Percentiles rank a stretch among this genome's conserved stretches.
These are phyloP conservation scores for bread wheat (Triticum aestivum) DNA, from an alignment of 176 grass and related monocot species.

Conservation along the genomic window DNA sequence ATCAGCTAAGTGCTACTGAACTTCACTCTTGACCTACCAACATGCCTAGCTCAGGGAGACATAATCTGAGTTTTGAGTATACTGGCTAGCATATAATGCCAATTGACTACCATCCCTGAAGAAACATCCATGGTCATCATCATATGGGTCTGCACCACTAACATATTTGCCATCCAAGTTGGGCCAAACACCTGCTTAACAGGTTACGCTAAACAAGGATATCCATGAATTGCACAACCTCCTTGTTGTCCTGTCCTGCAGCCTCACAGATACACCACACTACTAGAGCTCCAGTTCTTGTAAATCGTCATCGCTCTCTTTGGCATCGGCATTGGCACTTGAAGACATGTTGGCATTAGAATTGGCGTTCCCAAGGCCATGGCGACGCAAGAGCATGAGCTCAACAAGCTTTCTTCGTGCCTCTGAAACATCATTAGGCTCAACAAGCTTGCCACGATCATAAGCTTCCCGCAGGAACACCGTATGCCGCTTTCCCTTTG, in stretches of 20 bases:
- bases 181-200: not conserved
- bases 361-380: conserved; percentile 48
- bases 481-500: conserved; percentile 64
- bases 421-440: conserved; percentile 71
- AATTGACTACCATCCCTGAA: not conserved
- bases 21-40: not conserved
- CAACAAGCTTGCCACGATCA: conserved; percentile 53
- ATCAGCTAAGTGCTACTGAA: not conserved
- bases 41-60: not conserved
- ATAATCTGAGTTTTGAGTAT: not conserved
- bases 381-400: conserved; percentile 69
- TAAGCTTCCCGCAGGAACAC: conserved; percentile 87
- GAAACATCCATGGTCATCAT: not conserved
- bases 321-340: not conserved
- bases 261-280: not conserved
- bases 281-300: conserved; percentile 18
- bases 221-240: not conserved
- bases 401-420: conserved; percentile 66
- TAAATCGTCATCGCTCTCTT: not conserved
- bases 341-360: conserved; percentile 29
- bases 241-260: not conserved
- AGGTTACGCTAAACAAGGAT: not conserved
- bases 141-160: not conserved
- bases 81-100: not conserved
- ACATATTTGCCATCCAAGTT: not conserved